Percentiles rank a stretch among this genome's conserved stretches.
These are phyloP conservation scores for Scleroderma bovista DNA, from an alignment of 768 basidiomycete species.

Conservation along the genomic window DNA sequence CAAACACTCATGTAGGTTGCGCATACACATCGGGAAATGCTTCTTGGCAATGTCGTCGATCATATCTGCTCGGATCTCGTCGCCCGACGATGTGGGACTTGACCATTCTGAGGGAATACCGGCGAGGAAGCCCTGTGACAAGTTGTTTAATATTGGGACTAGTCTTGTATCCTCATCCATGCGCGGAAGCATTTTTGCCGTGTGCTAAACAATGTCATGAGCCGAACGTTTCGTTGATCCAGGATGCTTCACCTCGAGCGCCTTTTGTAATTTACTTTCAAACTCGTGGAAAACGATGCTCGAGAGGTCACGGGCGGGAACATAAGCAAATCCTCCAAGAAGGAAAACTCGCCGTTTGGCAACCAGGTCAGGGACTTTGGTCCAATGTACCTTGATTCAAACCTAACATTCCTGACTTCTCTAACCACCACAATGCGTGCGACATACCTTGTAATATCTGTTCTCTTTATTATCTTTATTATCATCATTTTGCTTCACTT, in stretches of 20 bases:
- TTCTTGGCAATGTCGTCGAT: conserved; percentile 78
- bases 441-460: conserved; percentile 74
- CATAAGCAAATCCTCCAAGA: conserved; percentile 81
- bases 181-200: conserved; percentile 80
- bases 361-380: conserved; percentile 88
- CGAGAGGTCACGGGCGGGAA: conserved; percentile 68
- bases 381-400: conserved; percentile 84
- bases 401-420: not conserved
- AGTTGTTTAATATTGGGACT: conserved; percentile 81
- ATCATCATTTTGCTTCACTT: conserved; percentile 8
- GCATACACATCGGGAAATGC: conserved; percentile 97
- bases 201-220: conserved; percentile 46
- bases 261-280: conserved; percentile 60
- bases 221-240: not conserved
- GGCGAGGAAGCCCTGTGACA: conserved; percentile 90
- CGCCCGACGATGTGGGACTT: conserved; percentile 46
- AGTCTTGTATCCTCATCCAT: conserved; percentile 93
- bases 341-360: conserved; percentile 76
- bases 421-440: no score
- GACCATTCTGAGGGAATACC: conserved; percentile 85
- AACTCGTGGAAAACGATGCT: conserved; percentile 89
- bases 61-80: conserved; percentile 89
- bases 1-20: conserved; percentile 77
- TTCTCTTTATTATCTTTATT: no score
- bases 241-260: conserved; percentile 60